Evolutionary conservation across 345 rosid species (phyloP).

Genomic region (Trapa incisa): DNA sequence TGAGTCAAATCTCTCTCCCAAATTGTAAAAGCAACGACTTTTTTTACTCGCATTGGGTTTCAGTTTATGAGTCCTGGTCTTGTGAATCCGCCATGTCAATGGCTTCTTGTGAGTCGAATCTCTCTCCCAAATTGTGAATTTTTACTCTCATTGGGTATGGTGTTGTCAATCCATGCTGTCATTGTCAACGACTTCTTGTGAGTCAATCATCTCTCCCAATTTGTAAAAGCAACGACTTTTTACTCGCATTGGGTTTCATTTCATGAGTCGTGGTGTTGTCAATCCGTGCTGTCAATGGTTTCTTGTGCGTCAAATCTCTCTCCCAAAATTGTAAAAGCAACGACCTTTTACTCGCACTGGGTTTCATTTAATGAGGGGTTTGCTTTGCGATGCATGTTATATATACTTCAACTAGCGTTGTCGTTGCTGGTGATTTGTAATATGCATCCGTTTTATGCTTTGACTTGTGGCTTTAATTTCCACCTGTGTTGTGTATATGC

Average conservation of each 20-base stretch:
- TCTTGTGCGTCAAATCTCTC: slow-evolving; percentile 24
- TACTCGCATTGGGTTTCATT: slow-evolving; percentile 1
- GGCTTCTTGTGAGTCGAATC: slow-evolving; percentile 32
- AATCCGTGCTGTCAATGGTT: slow-evolving; percentile 20
- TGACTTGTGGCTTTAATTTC: not conserved
- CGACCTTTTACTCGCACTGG: no score
- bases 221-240: not conserved
- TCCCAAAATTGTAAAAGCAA: slow-evolving; percentile 2
- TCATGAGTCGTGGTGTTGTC: not conserved
- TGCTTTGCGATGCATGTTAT: not conserved
- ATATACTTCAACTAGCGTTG: not conserved
- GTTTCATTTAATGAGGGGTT: not conserved
- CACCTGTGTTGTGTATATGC: not conserved
- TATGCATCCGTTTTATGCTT: not conserved
- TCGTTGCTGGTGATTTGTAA: not conserved
- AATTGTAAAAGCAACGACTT: not conserved
- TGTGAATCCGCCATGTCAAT: slow-evolving; percentile 12
- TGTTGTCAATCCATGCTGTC: not conserved
- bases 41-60: no score
- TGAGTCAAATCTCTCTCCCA: slow-evolving; percentile 16
- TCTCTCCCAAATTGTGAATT: slow-evolving; percentile 3
- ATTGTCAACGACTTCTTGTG: slow-evolving; percentile 31
- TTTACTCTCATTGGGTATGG: not conserved
- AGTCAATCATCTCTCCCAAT: slow-evolving; percentile 12
- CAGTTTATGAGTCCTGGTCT: not conserved